Evolutionary conservation across 768 basidiomycete species (phyloP).

Genomic region (Termitomyces bulborhizus): DNA sequence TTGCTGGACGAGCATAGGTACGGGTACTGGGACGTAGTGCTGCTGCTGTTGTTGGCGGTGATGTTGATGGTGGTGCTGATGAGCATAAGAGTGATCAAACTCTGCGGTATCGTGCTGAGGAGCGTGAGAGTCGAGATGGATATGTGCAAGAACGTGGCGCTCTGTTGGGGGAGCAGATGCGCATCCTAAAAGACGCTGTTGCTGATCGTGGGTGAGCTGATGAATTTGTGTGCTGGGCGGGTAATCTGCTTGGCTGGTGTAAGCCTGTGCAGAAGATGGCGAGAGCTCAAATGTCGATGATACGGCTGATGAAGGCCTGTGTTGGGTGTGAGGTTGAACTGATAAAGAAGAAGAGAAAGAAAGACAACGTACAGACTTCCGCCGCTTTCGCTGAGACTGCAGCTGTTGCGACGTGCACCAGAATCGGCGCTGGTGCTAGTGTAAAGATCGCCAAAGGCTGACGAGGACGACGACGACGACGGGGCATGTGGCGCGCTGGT

Average conservation of each 20-base stretch:
- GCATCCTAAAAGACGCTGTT: not conserved
- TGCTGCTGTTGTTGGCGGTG: too few relatives aligned
- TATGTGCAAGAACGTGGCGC: too few relatives aligned
- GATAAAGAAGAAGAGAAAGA: too few relatives aligned
- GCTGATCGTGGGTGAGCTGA: not conserved
- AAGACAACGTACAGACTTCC: conserved; percentile 3
- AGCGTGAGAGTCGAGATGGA: too few relatives aligned
- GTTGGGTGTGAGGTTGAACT: too few relatives aligned
- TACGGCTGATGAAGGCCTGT: not conserved
- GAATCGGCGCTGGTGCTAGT: not conserved
- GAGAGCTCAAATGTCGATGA: conserved; percentile 6
- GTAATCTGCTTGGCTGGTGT: not conserved
- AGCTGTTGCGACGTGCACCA: not conserved
- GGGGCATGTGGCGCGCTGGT: not conserved
- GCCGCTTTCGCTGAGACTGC: conserved; percentile 8
- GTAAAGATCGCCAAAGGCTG: not conserved
- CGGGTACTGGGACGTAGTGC: too few relatives aligned
- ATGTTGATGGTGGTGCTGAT: too few relatives aligned
- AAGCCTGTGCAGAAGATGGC: too few relatives aligned
- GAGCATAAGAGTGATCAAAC: too few relatives aligned
- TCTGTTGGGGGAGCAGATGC: not conserved
- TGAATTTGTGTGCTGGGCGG: not conserved
- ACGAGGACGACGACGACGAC: too few relatives aligned
- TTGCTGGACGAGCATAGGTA: too few relatives aligned
- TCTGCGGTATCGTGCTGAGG: too few relatives aligned